A percentile compares a stretch with the other conserved stretches of the same genome.
These are phyloP conservation scores for Rhododendron vialii DNA, from an alignment of 148 eudicot genomes.

Conservation along the genomic window DNA sequence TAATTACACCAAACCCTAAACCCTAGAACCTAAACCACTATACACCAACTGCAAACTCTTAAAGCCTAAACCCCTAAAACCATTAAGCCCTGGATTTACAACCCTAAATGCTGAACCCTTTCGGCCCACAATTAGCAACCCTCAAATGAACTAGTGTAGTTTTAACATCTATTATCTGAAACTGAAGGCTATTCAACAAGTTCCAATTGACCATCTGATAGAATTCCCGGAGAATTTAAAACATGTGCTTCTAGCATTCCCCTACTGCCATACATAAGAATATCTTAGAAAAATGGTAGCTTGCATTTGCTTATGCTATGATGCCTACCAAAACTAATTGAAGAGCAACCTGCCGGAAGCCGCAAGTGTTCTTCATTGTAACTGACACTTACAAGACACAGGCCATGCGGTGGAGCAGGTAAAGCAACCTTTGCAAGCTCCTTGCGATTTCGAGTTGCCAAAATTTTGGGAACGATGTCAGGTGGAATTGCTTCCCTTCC, in stretches of 20 bases:
- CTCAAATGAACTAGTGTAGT: not conserved
- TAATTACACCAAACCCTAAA: not conserved
- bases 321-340: slow-evolving; percentile 64
- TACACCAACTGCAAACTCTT: not conserved
- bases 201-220: not conserved
- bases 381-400: slow-evolving; percentile 53
- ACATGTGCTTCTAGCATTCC: not conserved
- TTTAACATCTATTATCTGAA: not conserved
- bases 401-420: slow-evolving; percentile 75
- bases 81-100: not conserved
- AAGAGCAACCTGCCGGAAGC: slow-evolving; percentile 54
- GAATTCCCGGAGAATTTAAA: not conserved
- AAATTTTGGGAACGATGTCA: slow-evolving; percentile 57
- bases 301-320: slow-evolving; percentile 61
- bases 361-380: slow-evolving; percentile 63
- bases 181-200: not conserved
- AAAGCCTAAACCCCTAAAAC: not conserved
- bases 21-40: not conserved
- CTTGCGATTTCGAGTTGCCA: slow-evolving; percentile 60
- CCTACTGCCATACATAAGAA: not conserved
- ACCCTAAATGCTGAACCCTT: not conserved
- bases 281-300: slow-evolving; percentile 49
- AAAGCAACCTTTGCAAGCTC: slow-evolving; percentile 64
- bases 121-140: not conserved
- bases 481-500: slow-evolving; percentile 85